Conservation (phyloP, 441 rosid species). For the Theobroma grandiflorum region DNA sequence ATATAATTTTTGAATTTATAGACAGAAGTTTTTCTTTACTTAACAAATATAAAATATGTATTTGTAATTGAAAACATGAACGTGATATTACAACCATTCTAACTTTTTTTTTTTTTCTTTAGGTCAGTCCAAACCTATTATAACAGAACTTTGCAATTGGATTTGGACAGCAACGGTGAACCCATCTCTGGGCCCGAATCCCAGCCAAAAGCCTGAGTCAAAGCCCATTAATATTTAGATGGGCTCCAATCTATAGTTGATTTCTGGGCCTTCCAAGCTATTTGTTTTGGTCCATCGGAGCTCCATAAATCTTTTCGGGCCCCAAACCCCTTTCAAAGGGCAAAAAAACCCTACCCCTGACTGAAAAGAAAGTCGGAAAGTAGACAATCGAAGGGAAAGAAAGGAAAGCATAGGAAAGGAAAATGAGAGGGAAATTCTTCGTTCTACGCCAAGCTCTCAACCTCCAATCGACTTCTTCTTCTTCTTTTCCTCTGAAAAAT, state of each 20-base stretch:
- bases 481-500: too few relatives aligned
- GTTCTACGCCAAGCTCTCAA: slow-evolving; percentile 11
- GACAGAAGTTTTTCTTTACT: too few relatives aligned
- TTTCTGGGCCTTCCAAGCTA: neutral
- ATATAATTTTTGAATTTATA: too few relatives aligned
- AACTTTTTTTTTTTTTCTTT: too few relatives aligned
- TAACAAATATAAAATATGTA: too few relatives aligned
- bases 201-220: neutral
- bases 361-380: neutral
- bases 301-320: neutral
- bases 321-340: neutral
- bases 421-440: slow-evolving; percentile 14
- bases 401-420: neutral
- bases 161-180: neutral
- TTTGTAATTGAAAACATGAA: too few relatives aligned
- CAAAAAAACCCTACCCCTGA: neutral
- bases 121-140: too few relatives aligned
- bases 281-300: neutral
- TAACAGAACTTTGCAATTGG: neutral
- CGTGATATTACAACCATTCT: too few relatives aligned
- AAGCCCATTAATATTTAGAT: neutral
- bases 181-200: neutral
- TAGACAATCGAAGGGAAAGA: neutral
- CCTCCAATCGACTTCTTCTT: neutral
- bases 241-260: neutral